Conservation (phyloP, 768 basidiomycete genomes). For the Nidula microcarpa region DNA sequence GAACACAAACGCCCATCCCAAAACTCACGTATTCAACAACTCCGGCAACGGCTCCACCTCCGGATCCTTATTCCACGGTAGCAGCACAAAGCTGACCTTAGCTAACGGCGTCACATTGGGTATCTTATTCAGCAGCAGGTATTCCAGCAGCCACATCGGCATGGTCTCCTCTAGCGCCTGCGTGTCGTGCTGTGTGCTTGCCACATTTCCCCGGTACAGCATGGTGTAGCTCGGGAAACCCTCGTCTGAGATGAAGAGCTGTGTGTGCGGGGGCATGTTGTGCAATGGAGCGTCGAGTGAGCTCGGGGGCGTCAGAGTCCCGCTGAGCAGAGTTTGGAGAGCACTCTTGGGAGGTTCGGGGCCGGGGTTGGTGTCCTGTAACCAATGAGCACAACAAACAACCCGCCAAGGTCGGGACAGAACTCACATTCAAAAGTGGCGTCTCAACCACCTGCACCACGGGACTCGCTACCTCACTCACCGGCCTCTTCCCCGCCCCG, state of each 20-base stretch:
- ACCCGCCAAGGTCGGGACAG: too few relatives aligned
- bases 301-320: slow-evolving; percentile 61
- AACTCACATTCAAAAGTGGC: too few relatives aligned
- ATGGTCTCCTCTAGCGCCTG: slow-evolving; percentile 65
- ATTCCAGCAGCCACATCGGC: slow-evolving; percentile 90
- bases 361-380: slow-evolving; percentile 14
- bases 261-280: slow-evolving; percentile 53
- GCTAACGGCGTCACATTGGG: slow-evolving; percentile 44
- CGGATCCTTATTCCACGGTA: slow-evolving; percentile 70
- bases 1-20: background rate
- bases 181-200: slow-evolving; percentile 40
- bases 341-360: slow-evolving; percentile 40
- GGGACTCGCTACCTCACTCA: slow-evolving; percentile 10
- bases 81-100: slow-evolving; percentile 87
- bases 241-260: slow-evolving; percentile 82
- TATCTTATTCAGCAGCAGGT: slow-evolving; percentile 66
- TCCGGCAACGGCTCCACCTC: slow-evolving; percentile 67
- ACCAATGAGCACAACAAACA: background rate
- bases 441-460: too few relatives aligned
- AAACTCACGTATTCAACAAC: slow-evolving; percentile 77
- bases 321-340: slow-evolving; percentile 50
- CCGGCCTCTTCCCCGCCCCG: slow-evolving; percentile 38
- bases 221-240: slow-evolving; percentile 68
- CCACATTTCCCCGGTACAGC: slow-evolving; percentile 72
- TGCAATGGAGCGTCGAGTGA: slow-evolving; percentile 71